These are phyloP conservation scores for Ceratobasidium sp. DNA, from an alignment of 1,284 basidiomycete genomes.

Conservation along the genomic window DNA sequence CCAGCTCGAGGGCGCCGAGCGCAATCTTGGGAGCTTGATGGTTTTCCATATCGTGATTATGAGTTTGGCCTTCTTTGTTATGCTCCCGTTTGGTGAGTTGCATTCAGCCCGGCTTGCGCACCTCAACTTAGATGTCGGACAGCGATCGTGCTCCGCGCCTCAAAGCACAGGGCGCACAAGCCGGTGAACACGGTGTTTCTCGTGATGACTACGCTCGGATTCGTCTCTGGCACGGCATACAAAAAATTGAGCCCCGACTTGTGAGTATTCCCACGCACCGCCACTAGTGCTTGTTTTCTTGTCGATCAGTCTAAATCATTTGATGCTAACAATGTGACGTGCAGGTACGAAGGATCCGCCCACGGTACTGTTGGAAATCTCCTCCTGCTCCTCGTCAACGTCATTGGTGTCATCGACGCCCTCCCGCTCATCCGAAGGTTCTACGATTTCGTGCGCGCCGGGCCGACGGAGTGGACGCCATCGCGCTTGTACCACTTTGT, in stretches of 20 bases:
- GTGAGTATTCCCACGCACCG: conserved; percentile 57
- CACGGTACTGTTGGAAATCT: conserved; percentile 74
- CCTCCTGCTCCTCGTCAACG: conserved; percentile 51
- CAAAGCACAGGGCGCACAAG: conserved; percentile 71
- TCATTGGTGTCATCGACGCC: conserved; percentile 45
- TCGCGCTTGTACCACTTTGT: conserved; percentile 43
- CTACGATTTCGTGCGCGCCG: conserved; percentile 40
- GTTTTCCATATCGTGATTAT: conserved; percentile 73
- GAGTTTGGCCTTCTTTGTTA: conserved; percentile 77
- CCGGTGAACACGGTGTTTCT: conserved; percentile 70
- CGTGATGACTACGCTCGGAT: conserved; percentile 64
- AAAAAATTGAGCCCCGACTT: conserved; percentile 80
- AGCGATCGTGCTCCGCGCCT: conserved; percentile 80
- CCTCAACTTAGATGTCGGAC: neutral
- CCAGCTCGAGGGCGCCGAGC: conserved; percentile 56
- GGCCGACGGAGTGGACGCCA: conserved; percentile 38
- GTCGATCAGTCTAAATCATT: conserved; percentile 46
- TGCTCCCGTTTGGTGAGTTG: conserved; percentile 74
- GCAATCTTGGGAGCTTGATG: conserved; percentile 62
- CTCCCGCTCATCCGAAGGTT: conserved; percentile 47
- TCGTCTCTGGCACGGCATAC: conserved; percentile 72
- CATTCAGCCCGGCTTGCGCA: conserved; percentile 4
- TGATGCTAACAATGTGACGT: conserved; percentile 34
- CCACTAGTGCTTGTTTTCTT: conserved; percentile 46
- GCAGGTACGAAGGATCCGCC: conserved; percentile 73